Evolutionary conservation across 257 asterid species (phyloP).

Genomic region (Solanum gandarillasii): DNA sequence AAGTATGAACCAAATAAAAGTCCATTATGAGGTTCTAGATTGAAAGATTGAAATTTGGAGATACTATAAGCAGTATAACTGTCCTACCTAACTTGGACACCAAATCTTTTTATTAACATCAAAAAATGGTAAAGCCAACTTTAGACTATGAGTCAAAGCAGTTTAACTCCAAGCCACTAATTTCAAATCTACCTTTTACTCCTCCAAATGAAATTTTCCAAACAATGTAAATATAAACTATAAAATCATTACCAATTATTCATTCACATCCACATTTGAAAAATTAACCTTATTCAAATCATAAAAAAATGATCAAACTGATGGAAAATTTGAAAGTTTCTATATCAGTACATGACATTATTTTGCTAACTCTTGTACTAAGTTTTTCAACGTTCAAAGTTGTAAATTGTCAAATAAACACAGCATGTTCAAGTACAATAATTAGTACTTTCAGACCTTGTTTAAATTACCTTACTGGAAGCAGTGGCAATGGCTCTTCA

Average conservation of each 20-base stretch:
- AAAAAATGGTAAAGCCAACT: neutral
- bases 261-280: neutral
- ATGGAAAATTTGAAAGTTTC: constrained; percentile 13
- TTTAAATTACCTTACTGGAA: constrained; percentile 53
- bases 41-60: neutral
- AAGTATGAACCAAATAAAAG: neutral
- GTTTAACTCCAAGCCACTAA: constrained; percentile 49
- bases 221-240: constrained; percentile 1
- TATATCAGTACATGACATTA: constrained; percentile 2
- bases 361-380: constrained; percentile 12
- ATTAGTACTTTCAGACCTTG: constrained; percentile 52
- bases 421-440: constrained; percentile 47
- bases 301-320: too few species aligned
- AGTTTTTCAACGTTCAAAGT: neutral
- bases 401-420: constrained; percentile 39
- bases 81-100: constrained; percentile 10
- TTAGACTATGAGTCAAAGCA: constrained; percentile 25
- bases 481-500: constrained; percentile 35
- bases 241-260: constrained; percentile 1
- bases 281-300: neutral
- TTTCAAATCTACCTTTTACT: constrained; percentile 32
- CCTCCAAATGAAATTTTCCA: constrained; percentile 1
- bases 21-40: neutral
- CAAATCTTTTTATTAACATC: constrained; percentile 3
- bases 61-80: neutral